These are phyloP conservation scores for Posidonia australis DNA, from an alignment of 106 monocot genomes.

Conservation along the genomic window DNA sequence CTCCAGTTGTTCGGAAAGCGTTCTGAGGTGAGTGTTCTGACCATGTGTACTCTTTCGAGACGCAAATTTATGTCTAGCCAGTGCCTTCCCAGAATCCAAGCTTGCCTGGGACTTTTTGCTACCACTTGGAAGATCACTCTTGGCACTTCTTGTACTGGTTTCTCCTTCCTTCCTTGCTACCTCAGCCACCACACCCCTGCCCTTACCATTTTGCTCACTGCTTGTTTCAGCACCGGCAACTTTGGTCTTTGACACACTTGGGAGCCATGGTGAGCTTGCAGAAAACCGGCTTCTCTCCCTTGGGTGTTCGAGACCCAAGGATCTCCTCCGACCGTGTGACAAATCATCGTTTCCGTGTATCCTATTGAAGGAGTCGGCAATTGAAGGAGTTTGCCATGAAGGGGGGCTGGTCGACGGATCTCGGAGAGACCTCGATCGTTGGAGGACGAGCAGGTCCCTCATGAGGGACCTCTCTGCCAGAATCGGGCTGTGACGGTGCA, in stretches of 20 bases:
- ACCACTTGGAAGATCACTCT: conserved; percentile 1
- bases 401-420: conserved; percentile 82
- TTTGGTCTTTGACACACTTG: conserved; percentile 6
- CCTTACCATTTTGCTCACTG: too few relatives aligned
- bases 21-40: background rate
- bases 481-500: conserved; percentile 45
- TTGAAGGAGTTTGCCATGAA: conserved; percentile 54
- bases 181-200: background rate
- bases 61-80: background rate
- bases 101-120: background rate
- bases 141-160: conserved; percentile 10
- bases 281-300: too few relatives aligned
- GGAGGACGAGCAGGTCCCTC: conserved; percentile 66
- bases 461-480: conserved; percentile 49
- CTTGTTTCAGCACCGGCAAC: conserved; percentile 23
- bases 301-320: conserved; percentile 18
- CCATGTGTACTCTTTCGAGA: background rate
- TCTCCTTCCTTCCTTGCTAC: conserved; percentile 11
- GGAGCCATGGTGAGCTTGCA: conserved; percentile 16
- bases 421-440: conserved; percentile 70
- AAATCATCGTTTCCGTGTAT: conserved; percentile 19
- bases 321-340: conserved; percentile 33
- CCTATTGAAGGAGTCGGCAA: conserved; percentile 8
- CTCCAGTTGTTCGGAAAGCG: background rate
- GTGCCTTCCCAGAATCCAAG: background rate